Evolutionary conservation across 257 asterid species (phyloP).

Genomic region (Penstemon barbatus): DNA sequence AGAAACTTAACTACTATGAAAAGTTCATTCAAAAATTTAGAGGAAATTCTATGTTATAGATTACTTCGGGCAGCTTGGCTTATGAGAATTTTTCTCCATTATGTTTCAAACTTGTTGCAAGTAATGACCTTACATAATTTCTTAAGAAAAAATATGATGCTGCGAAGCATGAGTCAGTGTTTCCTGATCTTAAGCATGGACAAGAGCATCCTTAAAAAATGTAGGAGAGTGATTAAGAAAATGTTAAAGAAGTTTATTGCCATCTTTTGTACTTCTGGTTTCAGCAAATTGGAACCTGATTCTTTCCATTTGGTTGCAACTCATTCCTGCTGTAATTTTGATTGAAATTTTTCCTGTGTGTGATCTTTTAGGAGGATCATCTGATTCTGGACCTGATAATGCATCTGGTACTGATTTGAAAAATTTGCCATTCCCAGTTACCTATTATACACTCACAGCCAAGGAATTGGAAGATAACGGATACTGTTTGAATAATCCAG

Average conservation of each 20-base stretch:
- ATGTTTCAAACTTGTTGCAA: background rate
- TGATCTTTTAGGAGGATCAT: conserved; percentile 41
- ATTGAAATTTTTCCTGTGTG: conserved; percentile 18
- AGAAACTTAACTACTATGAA: conserved; percentile 6
- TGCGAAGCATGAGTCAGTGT: conserved; percentile 17
- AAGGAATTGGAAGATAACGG: conserved; percentile 89
- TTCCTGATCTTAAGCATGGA: conserved; percentile 5
- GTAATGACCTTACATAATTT: background rate
- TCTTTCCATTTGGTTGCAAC: conserved; percentile 1
- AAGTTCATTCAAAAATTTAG: background rate
- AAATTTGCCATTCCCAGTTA: conserved; percentile 71
- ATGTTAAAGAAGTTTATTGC: background rate
- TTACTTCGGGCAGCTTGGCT: background rate
- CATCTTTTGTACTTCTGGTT: conserved; percentile 2
- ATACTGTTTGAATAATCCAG: conserved; percentile 61
- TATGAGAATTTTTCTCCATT: background rate
- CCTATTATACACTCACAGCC: conserved; percentile 74
- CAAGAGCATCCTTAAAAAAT: background rate
- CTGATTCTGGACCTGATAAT: conserved; percentile 34
- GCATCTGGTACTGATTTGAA: conserved; percentile 42
- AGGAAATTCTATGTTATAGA: conserved; percentile 3
- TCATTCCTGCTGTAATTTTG: conserved; percentile 7
- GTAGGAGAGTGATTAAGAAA: background rate
- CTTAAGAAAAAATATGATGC: background rate
- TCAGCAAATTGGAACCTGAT: conserved; percentile 16